A percentile compares a stretch with the other conserved stretches of the same genome.
phyloP scores from a whole-genome alignment of 345 rosid species.

The Trapa incisa region DNA sequence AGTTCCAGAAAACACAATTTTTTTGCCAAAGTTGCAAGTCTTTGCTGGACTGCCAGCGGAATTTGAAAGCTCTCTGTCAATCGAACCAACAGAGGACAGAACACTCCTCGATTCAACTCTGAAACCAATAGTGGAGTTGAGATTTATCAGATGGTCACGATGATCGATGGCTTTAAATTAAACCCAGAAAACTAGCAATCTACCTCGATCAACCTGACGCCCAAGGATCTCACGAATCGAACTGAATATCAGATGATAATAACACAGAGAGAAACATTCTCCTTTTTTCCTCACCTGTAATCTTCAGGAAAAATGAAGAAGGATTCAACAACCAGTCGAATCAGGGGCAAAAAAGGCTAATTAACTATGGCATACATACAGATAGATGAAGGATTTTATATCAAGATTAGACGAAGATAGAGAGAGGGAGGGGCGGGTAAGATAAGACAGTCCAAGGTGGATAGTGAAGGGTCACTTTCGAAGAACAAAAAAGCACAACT shows the following conservation, averaged over 20 bases:
- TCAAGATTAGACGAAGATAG: neutral
- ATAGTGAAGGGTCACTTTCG: slow-evolving; percentile 15
- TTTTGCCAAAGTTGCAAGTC: neutral
- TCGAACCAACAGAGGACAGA: neutral
- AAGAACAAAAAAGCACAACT: neutral
- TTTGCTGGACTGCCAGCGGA: neutral
- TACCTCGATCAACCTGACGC: neutral
- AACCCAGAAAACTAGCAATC: neutral
- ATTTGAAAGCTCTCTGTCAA: neutral
- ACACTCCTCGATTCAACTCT: neutral
- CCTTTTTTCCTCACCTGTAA: neutral
- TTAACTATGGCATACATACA: neutral
- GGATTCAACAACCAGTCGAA: neutral
- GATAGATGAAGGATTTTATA: neutral
- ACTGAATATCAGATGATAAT: neutral
- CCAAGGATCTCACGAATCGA: neutral
- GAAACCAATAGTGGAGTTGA: neutral
- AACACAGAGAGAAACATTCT: neutral
- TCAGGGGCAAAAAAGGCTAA: neutral
- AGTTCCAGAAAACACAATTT: slow-evolving; percentile 1
- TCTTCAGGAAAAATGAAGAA: neutral
- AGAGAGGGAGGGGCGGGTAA: neutral
- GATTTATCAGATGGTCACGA: neutral
- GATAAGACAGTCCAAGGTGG: neutral
- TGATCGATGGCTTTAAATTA: neutral